phyloP scores from a whole-genome alignment of 2,329 filamentous ascomycete species.

The Sordariomycetes sp. region DNA sequence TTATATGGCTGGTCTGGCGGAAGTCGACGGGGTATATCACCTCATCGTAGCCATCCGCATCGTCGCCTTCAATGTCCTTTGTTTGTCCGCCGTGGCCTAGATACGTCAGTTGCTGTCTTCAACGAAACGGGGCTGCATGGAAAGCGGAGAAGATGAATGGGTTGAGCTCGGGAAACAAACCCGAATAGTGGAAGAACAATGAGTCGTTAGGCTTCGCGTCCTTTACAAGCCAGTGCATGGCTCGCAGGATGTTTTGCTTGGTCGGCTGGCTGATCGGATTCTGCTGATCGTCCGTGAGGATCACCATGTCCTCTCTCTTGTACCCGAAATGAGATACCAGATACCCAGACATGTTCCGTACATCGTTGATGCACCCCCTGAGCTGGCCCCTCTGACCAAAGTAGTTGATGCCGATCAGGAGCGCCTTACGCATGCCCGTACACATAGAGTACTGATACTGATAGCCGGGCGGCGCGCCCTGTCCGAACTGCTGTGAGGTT shows the following conservation, averaged over 20 bases:
- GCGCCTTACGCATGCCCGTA: conserved; percentile 76
- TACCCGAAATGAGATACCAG: conserved; percentile 85
- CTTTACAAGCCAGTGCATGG: conserved; percentile 97
- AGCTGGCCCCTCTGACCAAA: conserved; percentile 87
- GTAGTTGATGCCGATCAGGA: conserved; percentile 94
- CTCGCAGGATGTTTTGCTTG: conserved; percentile 86
- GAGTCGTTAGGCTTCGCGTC: conserved; percentile 88
- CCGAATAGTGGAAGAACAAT: conserved; percentile 95
- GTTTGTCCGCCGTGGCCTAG: conserved; percentile 72
- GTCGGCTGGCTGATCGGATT: conserved; percentile 96
- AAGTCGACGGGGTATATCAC: conserved; percentile 81
- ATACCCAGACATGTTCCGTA: conserved; percentile 92
- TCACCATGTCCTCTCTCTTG: conserved; percentile 92
- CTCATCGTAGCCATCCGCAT: conserved; percentile 74
- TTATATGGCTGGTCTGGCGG: conserved; percentile 67
- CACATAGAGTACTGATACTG: conserved; percentile 86
- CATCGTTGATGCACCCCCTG: conserved; percentile 91
- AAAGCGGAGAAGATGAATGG: neutral
- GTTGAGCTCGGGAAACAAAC: conserved; percentile 28
- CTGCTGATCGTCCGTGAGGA: conserved; percentile 91
- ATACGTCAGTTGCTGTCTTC: conserved; percentile 5
- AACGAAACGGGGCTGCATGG: conserved; percentile 4
- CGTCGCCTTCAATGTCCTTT: conserved; percentile 67
- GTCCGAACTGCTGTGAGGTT: conserved; percentile 60
- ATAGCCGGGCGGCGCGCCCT: conserved; percentile 71